A percentile compares a stretch with the other conserved stretches of the same genome.
Conservation (phyloP, 2,329 filamentous ascomycete genomes). For the Beauveria australis region DNA sequence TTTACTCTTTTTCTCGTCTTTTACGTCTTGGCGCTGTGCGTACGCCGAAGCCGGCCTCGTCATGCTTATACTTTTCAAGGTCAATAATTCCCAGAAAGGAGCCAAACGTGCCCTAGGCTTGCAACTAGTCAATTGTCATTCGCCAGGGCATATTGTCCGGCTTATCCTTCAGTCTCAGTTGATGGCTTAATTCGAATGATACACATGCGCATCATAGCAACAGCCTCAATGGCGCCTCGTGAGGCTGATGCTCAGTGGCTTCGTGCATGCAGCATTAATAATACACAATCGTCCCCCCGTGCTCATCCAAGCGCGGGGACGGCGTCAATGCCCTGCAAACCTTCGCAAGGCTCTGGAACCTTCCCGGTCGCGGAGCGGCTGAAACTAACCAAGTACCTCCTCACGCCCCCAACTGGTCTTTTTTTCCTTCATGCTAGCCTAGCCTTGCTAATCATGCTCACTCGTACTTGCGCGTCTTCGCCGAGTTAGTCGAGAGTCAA, state of each 20-base stretch:
- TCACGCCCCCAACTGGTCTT: neutral
- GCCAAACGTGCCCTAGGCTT: neutral
- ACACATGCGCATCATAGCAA: neutral
- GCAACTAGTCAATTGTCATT: neutral
- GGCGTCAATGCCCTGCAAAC: neutral
- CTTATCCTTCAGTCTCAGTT: too few species aligned
- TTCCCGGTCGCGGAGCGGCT: neutral
- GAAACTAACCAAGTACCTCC: neutral
- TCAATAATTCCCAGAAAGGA: neutral
- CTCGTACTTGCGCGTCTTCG: constrained; percentile 3
- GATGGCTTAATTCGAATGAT: neutral
- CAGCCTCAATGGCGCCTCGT: neutral
- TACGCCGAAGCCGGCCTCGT: neutral
- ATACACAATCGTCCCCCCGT: neutral
- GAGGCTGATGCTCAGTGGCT: neutral
- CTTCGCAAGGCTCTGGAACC: constrained; percentile 2
- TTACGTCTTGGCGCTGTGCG: neutral
- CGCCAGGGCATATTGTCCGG: too few species aligned
- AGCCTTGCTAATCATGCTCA: neutral
- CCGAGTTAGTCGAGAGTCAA: neutral
- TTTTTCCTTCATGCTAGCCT: neutral
- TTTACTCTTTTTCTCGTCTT: neutral
- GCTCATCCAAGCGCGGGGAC: neutral
- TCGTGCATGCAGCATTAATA: neutral
- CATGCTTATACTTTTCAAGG: neutral